Evolutionary conservation across 257 asterid genomes (phyloP).

Genomic region (Fraxinus quadrangulata): DNA sequence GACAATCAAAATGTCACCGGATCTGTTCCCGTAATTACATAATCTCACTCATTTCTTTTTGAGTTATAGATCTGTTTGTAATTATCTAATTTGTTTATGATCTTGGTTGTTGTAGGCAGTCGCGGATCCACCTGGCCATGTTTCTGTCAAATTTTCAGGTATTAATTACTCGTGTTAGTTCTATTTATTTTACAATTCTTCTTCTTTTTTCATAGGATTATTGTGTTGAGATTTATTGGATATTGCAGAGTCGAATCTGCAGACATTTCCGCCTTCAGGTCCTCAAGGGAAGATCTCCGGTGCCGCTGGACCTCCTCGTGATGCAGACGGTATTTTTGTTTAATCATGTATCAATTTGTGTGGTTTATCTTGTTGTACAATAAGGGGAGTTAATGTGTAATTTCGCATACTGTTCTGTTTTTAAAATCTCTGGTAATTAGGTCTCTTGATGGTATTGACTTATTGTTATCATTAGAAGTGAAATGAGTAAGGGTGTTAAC

Average conservation of each 20-base stretch:
- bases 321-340: slow-evolving; percentile 74
- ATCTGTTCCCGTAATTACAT: slow-evolving; percentile 76
- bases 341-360: background rate
- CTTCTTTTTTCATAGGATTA: background rate
- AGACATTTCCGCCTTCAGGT: slow-evolving; percentile 84
- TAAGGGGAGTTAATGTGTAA: background rate
- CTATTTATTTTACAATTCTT: background rate
- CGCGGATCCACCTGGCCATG: slow-evolving; percentile 70
- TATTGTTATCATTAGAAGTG: background rate
- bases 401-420: background rate
- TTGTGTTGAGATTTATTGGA: slow-evolving; percentile 13
- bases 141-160: slow-evolving; percentile 76
- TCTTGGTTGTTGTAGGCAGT: slow-evolving; percentile 55
- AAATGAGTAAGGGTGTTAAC: background rate
- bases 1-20: slow-evolving; percentile 81
- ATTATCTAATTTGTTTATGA: background rate
- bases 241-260: slow-evolving; percentile 79
- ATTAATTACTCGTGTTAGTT: background rate
- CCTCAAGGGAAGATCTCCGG: slow-evolving; percentile 85
- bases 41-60: background rate
- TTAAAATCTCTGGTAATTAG: background rate
- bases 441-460: background rate
- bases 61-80: slow-evolving; percentile 30
- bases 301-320: slow-evolving; percentile 87
- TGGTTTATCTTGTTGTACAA: background rate